Evolutionary conservation across 495 filamentous ascomycete genomes (phyloP), one percentile per base, ranked within the genome.

Genomic region (Chaetomidium leptoderma): DNA sequence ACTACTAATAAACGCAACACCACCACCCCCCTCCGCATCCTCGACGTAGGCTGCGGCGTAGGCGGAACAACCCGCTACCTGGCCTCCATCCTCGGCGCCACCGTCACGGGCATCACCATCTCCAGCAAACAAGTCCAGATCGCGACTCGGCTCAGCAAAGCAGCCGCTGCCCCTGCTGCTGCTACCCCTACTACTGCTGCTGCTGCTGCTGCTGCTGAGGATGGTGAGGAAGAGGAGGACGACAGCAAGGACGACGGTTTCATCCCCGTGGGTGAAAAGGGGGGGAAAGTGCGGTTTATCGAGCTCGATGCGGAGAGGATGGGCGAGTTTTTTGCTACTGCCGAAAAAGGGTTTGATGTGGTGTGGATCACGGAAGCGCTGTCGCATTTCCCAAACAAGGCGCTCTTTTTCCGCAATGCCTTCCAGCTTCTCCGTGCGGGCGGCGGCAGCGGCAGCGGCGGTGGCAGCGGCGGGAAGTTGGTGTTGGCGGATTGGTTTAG

Each of bases 251-350:
- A 48, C 0, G 66, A 70, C 23, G 64, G 51, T 0, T 66, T 68
- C 64, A 58, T 77, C 35, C 47, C 59, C 32, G 55, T 81, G 36
- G 65, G 72, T 9, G 59, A 68, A 43, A 35, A 30, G 11, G 43
- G 51, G 21, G 78, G 81, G 49, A 62, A 58, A 11, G 74, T 83
- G 42, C 58, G 73, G 54, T 78, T 81, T 69, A 49, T 79, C 26
- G 82, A 83, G 68, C 74, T 83, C 6, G 81, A 83, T 54, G 81
- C 81, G 23, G 80, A 83, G 73, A 81, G 69, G 57, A 81, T 83
- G 78, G 75, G 75, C 1, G 76, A 78, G 6, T 69, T 67, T 58
- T 83, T 82, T 6, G 24, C 51, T 19, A 4, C 33, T 24, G 62
- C 65, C 2, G 49, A 24, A 17, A 61, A 36, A 14, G 58, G 45